Percentiles rank a stretch among this genome's conserved stretches.
phyloP scores from a whole-genome alignment of 495 filamentous ascomycete species.

The Hypoxylon lenormandii region DNA sequence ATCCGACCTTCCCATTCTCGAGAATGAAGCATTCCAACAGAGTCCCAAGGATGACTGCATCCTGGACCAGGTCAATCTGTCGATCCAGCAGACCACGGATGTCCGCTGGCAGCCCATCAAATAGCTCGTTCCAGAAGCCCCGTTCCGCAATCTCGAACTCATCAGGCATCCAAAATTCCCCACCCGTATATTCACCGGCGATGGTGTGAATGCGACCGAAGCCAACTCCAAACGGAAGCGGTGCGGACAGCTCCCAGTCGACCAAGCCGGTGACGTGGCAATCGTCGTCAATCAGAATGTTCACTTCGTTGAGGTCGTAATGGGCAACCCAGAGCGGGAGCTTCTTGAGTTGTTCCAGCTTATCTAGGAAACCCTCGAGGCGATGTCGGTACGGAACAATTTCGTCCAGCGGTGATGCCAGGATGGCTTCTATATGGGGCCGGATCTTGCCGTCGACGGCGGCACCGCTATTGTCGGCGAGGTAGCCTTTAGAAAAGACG shows the following conservation, averaged over 20 bases:
- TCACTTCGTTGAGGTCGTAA: slow-evolving; percentile 52
- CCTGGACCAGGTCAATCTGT: slow-evolving; percentile 40
- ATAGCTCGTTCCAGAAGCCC: slow-evolving; percentile 46
- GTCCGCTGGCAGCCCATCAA: slow-evolving; percentile 29
- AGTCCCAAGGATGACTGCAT: slow-evolving; percentile 46
- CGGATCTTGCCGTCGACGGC: slow-evolving; percentile 46
- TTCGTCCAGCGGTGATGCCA: slow-evolving; percentile 45
- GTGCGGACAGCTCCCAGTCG: slow-evolving; percentile 54
- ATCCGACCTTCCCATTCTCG: slow-evolving; percentile 41
- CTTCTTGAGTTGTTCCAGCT: slow-evolving; percentile 44
- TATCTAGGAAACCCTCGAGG: slow-evolving; percentile 42
- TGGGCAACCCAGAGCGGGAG: slow-evolving; percentile 52
- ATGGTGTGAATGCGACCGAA: slow-evolving; percentile 53
- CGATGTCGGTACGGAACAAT: slow-evolving; percentile 38
- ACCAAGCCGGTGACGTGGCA: slow-evolving; percentile 51
- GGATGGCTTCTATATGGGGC: slow-evolving; percentile 47
- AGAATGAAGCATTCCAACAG: slow-evolving; percentile 46
- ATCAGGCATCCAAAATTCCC: slow-evolving; percentile 51
- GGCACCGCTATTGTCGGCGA: slow-evolving; percentile 42
- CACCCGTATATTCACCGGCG: slow-evolving; percentile 48
- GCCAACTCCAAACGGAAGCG: slow-evolving; percentile 52
- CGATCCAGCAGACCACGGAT: slow-evolving; percentile 28
- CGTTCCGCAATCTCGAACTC: slow-evolving; percentile 50
- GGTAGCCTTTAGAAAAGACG: slow-evolving; percentile 42
- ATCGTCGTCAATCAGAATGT: slow-evolving; percentile 52